Conservation (phyloP, 129 eudicot species). For the Sambucus nigra region DNA sequence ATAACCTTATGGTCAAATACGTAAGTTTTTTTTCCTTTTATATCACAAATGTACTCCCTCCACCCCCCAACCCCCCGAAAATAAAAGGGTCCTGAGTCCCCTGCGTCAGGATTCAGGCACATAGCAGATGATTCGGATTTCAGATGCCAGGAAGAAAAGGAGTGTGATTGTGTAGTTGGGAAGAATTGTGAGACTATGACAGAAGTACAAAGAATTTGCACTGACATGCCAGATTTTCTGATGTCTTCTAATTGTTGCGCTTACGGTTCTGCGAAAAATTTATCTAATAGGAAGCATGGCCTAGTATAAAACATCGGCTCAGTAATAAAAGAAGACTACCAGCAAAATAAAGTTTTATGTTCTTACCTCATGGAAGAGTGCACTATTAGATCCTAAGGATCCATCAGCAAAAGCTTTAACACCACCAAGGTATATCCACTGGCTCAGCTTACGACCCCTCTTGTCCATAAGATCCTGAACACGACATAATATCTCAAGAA, state of each 20-base stretch:
- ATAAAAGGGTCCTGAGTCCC: too few relatives aligned
- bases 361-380: conserved; percentile 71
- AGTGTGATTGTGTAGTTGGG: too few relatives aligned
- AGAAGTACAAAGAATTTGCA: not conserved
- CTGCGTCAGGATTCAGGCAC: too few relatives aligned
- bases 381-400: conserved; percentile 94
- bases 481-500: not conserved
- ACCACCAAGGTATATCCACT: conserved; percentile 83
- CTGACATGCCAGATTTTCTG: not conserved
- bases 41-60: too few relatives aligned
- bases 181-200: not conserved
- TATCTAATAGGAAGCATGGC: not conserved
- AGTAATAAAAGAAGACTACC: not conserved
- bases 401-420: conserved; percentile 94
- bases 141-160: too few relatives aligned
- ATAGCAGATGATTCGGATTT: too few relatives aligned
- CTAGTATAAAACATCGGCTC: not conserved
- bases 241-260: not conserved
- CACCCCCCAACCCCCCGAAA: too few relatives aligned
- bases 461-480: conserved; percentile 45
- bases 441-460: conserved; percentile 61
- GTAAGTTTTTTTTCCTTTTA: too few relatives aligned
- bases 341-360: not conserved
- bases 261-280: not conserved
- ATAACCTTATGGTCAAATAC: too few relatives aligned